Base-by-base conservation (phyloP, 306 rosid genomes). In the Oxytropis ochrocephala region DNA sequence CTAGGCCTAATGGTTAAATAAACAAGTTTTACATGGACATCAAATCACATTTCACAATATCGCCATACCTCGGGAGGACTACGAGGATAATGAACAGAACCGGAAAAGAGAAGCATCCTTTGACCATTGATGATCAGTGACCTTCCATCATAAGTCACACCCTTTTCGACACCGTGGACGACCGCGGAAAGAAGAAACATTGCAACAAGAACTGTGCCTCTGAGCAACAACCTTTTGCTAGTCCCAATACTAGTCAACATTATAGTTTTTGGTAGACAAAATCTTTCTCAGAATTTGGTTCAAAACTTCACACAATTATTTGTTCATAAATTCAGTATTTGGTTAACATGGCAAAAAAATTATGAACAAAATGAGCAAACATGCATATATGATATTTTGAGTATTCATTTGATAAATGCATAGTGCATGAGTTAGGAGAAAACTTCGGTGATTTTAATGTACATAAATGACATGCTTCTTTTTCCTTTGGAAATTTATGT, bases 21-120 rank as follows among this genome's bases (percentile, higher is more conserved):
- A 3, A 49, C 47, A 10, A 42, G 4, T 42, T 10, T 42, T 42
- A 42, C 14, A 8, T 2, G 4, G 11, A 42, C 11, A 5, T 42
- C 5, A n/a, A 41, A 41, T 41, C 46, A 41, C 2, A 41, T 41
- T 41, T 41, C 46, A 41, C 4, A 9, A 0, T 42, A 24, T 24
- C 29, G 3, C 29, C 29, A 24, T 52, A 68, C 63, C 73, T 68
- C 63, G 0, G 52, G 52, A n/a, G 63, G 73, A 51, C 63, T 18
- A 52, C 39, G 64, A 14, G 74, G 74, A 69, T 69, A 69, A 69
- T 69, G 74, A 53, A 53, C 59, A 9, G 64, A 67, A 39, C 73
- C 62, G 19, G 32, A 69, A 18, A 53, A 68, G 24, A 68, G 43
- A 41, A 69, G 64, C 74, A 36, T 39, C 42, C 64, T 69, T 69